Evolutionary conservation across 2,329 filamentous ascomycete genomes (phyloP).

Genomic region (Cladosporium oxysporum): DNA sequence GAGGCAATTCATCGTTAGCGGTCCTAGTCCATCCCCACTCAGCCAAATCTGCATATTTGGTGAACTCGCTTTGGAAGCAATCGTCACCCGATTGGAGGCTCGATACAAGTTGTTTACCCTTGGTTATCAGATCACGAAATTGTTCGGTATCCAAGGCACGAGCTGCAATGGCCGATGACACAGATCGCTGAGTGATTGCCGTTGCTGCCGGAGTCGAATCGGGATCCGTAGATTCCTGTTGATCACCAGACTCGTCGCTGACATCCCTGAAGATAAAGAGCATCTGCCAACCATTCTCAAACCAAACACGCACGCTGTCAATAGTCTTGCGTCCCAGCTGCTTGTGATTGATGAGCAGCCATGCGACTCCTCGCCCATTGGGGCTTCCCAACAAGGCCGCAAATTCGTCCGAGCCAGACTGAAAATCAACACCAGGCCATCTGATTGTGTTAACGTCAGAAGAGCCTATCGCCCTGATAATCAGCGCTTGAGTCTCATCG

Average conservation of each 20-base stretch:
- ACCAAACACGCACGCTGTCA: constrained; percentile 6
- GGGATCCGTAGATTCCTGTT: not conserved
- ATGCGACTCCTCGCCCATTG: constrained; percentile 22
- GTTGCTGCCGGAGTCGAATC: not conserved
- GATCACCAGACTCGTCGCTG: not conserved
- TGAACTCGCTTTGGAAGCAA: constrained; percentile 12
- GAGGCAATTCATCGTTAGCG: too few relatives aligned
- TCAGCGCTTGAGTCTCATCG: not conserved
- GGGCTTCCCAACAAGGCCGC: constrained; percentile 22
- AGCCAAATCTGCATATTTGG: not conserved
- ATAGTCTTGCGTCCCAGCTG: constrained; percentile 21
- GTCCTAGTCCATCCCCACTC: constrained; percentile 13
- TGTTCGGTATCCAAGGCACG: too few relatives aligned
- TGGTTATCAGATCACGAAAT: too few relatives aligned
- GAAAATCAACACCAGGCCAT: constrained; percentile 12
- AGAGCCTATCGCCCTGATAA: not conserved
- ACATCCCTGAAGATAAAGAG: not conserved
- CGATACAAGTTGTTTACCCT: too few relatives aligned
- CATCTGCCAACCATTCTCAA: not conserved
- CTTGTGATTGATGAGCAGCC: constrained; percentile 24
- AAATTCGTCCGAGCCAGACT: constrained; percentile 13
- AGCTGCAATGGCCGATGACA: not conserved
- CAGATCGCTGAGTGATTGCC: not conserved
- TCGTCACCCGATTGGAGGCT: too few relatives aligned
- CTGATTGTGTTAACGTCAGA: not conserved